Percentiles rank a stretch among this genome's conserved stretches.
phyloP scores from a whole-genome alignment of 306 rosid species.

The Datisca glomerata region DNA sequence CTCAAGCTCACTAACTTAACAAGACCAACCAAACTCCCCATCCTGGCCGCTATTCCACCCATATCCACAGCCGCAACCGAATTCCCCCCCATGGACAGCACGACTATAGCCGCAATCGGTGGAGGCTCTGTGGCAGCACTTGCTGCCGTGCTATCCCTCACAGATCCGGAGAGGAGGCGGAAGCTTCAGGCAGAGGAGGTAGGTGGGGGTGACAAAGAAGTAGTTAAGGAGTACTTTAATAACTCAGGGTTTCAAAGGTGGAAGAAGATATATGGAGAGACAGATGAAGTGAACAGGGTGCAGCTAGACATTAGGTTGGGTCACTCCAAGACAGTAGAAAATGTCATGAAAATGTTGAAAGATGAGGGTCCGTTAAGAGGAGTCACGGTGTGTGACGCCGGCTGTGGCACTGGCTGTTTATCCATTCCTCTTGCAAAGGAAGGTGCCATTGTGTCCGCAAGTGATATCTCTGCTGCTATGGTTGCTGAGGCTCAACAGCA shows the following conservation, averaged over 20 bases:
- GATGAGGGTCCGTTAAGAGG: conserved; percentile 57
- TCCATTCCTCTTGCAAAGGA: conserved; percentile 81
- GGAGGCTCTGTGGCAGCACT: conserved; percentile 68
- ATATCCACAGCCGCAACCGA: conserved; percentile 43
- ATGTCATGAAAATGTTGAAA: conserved; percentile 45
- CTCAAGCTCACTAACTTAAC: conserved; percentile 17
- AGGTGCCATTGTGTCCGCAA: conserved; percentile 58
- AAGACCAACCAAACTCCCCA: not conserved
- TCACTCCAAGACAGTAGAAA: conserved; percentile 84
- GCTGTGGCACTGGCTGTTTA: conserved; percentile 92
- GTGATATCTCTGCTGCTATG: conserved; percentile 86
- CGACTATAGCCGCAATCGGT: conserved; percentile 57
- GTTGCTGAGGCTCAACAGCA: conserved; percentile 74
- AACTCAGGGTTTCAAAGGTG: conserved; percentile 86
- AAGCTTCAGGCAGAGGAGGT: conserved; percentile 74
- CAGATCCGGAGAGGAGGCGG: conserved; percentile 80
- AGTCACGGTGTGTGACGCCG: conserved; percentile 73
- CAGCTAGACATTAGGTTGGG: conserved; percentile 77
- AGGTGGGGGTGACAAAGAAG: conserved; percentile 93
- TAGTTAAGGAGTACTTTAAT: conserved; percentile 86
- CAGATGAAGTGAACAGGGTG: conserved; percentile 79
- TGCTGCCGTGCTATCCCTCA: conserved; percentile 53
- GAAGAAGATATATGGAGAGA: conserved; percentile 89
- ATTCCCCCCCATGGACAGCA: conserved; percentile 41
- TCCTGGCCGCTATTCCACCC: conserved; percentile 40